These are phyloP conservation scores for Geotrichum restrictum DNA, from an alignment of 1,139 yeast species.

Conservation along the genomic window DNA sequence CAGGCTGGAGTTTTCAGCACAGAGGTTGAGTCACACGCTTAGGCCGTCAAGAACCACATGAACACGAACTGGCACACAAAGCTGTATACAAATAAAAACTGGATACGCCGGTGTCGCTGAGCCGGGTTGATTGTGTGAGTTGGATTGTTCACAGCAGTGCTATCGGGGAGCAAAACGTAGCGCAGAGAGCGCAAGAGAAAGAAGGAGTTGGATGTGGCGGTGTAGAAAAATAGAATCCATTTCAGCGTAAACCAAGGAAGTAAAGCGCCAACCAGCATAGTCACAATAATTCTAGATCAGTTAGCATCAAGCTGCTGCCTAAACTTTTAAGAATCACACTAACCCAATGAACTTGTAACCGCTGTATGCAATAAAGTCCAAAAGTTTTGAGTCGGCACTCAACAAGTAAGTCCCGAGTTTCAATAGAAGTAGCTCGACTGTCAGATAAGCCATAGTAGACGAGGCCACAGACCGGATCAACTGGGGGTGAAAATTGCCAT, in stretches of 20 bases:
- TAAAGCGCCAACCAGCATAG: slow-evolving; percentile 40
- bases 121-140: slow-evolving; percentile 43
- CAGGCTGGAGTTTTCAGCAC: too few species aligned
- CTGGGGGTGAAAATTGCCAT: slow-evolving; percentile 91
- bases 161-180: slow-evolving; percentile 62
- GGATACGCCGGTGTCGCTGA: slow-evolving; percentile 77
- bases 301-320: too few species aligned
- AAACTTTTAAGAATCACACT: too few species aligned
- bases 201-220: slow-evolving; percentile 43
- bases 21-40: too few species aligned
- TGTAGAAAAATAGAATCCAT: slow-evolving; percentile 42
- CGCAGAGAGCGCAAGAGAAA: slow-evolving; percentile 73
- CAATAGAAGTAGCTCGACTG: slow-evolving; percentile 62
- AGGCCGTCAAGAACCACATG: slow-evolving; percentile 48
- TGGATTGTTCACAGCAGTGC: slow-evolving; percentile 26
- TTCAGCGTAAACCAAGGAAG: slow-evolving; percentile 46
- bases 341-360: slow-evolving; percentile 84
- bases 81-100: slow-evolving; percentile 80
- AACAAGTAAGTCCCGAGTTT: slow-evolving; percentile 62
- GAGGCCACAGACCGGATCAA: slow-evolving; percentile 87
- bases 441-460: slow-evolving; percentile 77
- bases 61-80: slow-evolving; percentile 69
- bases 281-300: slow-evolving; percentile 32
- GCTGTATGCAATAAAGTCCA: slow-evolving; percentile 85
- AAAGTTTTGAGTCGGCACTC: slow-evolving; percentile 54